Base-by-base conservation (phyloP, 768 basidiomycete species). In the Solioccasus polychromus region DNA sequence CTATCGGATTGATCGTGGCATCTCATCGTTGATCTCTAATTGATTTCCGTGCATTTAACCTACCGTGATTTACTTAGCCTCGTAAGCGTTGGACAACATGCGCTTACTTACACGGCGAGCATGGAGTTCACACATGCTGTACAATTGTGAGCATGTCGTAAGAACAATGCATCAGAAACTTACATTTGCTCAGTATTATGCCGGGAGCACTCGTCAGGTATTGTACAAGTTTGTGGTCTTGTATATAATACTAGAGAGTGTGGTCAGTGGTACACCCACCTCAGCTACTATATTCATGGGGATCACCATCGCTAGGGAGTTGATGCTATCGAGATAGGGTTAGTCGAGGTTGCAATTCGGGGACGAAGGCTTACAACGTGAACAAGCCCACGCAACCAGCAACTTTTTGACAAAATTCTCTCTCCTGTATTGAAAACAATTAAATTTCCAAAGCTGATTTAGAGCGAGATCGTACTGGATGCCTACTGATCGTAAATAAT, bases 21-120 rank as follows among this genome's bases (percentile, higher is more conserved):
- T 39, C 8, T 22, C 26, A 36, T 26, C 37, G 45, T 35, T 47
- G 46, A 25, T 58, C 54, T 4, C 55, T n/a, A n/a, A 57, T 57
- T 7, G 35, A 5, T 39, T 51, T 47, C 18, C 57, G 47, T 1
- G 53, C 41, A 36, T 58, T 58, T 29, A 58, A 11, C 28, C 57
- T 58, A 18, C n/a, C n/a, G 7, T 12, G 31, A 12, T n/a, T 43
- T 15, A 14, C 5, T 12, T 5, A 12, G 26, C 15, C 34, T 19
- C 5, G 15, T 18, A 5, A 10, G 2, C 3, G 8, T 15, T 31
- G 18, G 23, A 39, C 24, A 8, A 17, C n/a, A n/a, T n/a, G 17
- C 25, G n/a, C n/a, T n/a, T n/a, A n/a, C n/a, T n/a, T n/a, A n/a
- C n/a, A n/a, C n/a, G n/a, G n/a, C n/a, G n/a, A n/a, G n/a, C n/a